phyloP scores from a whole-genome alignment of 306 rosid species.

The Crotalaria pallida region DNA sequence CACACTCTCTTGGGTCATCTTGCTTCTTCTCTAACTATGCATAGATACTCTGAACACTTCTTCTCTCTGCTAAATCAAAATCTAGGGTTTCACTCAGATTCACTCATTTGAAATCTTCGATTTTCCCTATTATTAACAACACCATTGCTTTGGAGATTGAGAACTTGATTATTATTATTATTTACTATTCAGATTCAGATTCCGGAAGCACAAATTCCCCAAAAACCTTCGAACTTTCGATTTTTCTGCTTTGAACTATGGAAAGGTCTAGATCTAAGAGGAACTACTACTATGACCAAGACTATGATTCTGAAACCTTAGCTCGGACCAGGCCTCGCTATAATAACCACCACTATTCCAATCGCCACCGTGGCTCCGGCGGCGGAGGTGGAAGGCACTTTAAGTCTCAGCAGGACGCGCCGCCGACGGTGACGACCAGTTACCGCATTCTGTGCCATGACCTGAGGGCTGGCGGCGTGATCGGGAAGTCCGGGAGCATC shows the following conservation, averaged over 20 bases:
- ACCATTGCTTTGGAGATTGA: background rate
- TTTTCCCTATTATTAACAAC: background rate
- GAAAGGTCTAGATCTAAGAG: constrained; percentile 99
- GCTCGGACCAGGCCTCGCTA: constrained; percentile 78
- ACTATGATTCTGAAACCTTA: constrained; percentile 75
- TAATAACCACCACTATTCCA: constrained; percentile 73
- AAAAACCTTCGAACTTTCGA: background rate
- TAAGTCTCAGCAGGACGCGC: constrained; percentile 52
- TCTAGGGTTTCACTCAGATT: constrained; percentile 38
- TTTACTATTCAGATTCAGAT: background rate
- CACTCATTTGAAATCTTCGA: background rate
- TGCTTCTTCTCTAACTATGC: background rate
- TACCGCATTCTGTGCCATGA: constrained; percentile 92
- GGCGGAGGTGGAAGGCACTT: constrained; percentile 38
- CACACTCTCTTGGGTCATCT: background rate
- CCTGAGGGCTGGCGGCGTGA: constrained; percentile 86
- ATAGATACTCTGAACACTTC: background rate
- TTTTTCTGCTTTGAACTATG: constrained; percentile 30
- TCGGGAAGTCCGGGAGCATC: constrained; percentile 93
- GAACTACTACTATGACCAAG: constrained; percentile 89
- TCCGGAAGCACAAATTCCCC: background rate
- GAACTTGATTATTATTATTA: too few relatives aligned
- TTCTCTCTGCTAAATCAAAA: background rate
- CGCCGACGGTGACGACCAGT: constrained; percentile 56
- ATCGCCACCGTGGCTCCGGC: constrained; percentile 54